A percentile compares a stretch with the other conserved stretches of the same genome.
Conservation (phyloP, 768 basidiomycete species). For the Mrakia frigida region DNA sequence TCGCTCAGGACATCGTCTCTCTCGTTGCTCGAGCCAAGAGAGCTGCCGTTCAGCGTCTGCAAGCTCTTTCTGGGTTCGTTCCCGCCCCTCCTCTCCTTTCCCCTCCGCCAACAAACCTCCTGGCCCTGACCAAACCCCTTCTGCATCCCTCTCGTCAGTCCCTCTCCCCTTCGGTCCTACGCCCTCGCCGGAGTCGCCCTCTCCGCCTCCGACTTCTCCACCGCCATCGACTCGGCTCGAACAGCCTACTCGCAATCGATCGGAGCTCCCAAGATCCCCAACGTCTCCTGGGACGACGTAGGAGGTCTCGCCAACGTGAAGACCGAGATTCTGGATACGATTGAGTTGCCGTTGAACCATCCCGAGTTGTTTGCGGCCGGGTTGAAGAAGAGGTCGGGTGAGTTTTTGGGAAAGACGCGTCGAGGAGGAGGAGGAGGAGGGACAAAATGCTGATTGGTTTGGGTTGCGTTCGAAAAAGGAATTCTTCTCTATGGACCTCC, state of each 20-base stretch:
- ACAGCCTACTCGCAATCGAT: conserved; percentile 82
- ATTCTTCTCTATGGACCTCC: conserved; percentile 91
- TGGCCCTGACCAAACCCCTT: not conserved
- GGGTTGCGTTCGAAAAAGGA: no score
- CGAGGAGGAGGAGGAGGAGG: no score
- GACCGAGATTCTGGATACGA: conserved; percentile 88
- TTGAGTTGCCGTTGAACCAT: conserved; percentile 82
- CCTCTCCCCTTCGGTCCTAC: not conserved
- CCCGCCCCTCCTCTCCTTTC: not conserved
- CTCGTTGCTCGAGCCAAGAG: conserved; percentile 59
- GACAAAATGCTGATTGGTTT: no score
- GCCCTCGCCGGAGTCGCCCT: conserved; percentile 46
- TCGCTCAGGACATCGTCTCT: conserved; percentile 71
- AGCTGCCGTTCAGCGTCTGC: conserved; percentile 52
- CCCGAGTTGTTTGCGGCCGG: conserved; percentile 86
- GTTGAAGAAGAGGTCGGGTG: conserved; percentile 91
- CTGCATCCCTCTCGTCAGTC: not conserved
- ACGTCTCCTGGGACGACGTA: conserved; percentile 94
- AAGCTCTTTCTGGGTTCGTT: not conserved
- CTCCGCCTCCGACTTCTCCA: conserved; percentile 61
- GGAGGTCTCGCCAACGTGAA: conserved; percentile 86
- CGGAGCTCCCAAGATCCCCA: conserved; percentile 94
- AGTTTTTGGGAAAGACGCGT: conserved; percentile 23
- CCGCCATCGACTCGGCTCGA: conserved; percentile 65
- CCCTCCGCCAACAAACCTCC: no score